These are phyloP conservation scores for Isabelozyma heimii DNA, from an alignment of 805 yeast genomes.

Conservation along the genomic window DNA sequence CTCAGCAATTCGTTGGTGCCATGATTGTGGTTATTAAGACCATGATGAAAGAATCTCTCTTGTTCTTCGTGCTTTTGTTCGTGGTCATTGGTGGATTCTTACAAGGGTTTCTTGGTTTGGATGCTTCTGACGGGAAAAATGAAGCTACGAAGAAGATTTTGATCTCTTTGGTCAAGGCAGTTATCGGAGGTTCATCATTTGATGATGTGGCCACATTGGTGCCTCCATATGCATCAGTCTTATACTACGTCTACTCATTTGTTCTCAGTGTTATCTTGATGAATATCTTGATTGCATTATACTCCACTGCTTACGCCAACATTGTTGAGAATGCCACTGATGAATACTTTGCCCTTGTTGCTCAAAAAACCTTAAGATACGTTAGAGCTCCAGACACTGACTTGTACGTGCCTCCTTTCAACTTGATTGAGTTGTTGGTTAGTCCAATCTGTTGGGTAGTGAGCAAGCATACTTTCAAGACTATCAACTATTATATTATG, in stretches of 20 bases:
- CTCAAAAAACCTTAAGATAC: conserved; percentile 79
- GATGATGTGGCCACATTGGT: conserved; percentile 68
- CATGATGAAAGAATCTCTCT: conserved; percentile 84
- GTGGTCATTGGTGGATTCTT: conserved; percentile 76
- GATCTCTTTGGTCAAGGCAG: conserved; percentile 63
- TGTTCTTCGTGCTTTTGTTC: conserved; percentile 71
- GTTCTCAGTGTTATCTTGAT: conserved; percentile 71
- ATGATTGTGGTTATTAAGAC: conserved; percentile 82
- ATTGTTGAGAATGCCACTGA: conserved; percentile 81
- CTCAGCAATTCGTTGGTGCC: conserved; percentile 79
- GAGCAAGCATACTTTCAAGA: conserved; percentile 27
- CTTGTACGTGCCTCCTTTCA: conserved; percentile 83
- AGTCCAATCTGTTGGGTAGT: conserved; percentile 33
- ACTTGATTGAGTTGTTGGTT: conserved; percentile 58
- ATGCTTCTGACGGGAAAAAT: conserved; percentile 80
- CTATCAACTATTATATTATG: conserved; percentile 58
- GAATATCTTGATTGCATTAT: conserved; percentile 81
- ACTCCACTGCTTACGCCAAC: conserved; percentile 77
- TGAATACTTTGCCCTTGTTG: conserved; percentile 80
- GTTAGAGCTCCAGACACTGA: conserved; percentile 86
- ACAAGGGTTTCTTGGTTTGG: conserved; percentile 85
- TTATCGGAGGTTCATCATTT: conserved; percentile 74
- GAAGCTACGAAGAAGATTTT: conserved; percentile 69
- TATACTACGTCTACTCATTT: conserved; percentile 77
- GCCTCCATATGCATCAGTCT: conserved; percentile 79